Conservation (phyloP, 495 filamentous ascomycete species). For the Neurospora terricola region DNA sequence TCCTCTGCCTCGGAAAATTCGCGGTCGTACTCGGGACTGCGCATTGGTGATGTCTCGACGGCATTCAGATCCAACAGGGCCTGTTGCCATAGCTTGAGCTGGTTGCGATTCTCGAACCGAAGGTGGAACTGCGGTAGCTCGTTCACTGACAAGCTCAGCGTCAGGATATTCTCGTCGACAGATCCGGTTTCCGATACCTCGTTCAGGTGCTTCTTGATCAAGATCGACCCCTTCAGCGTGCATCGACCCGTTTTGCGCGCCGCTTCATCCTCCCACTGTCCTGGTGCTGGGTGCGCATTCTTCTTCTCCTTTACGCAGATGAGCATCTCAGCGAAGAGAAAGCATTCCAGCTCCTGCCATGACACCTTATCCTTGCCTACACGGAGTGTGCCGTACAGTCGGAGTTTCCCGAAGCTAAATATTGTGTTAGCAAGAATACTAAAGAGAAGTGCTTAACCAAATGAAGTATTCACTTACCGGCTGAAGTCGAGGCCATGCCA, state of each 20-base stretch:
- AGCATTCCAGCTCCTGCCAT: slow-evolving; percentile 98
- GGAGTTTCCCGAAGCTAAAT: slow-evolving; percentile 80
- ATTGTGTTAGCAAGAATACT: slow-evolving; percentile 2
- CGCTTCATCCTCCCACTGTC: slow-evolving; percentile 54
- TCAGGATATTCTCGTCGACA: slow-evolving; percentile 73
- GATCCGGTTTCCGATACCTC: slow-evolving; percentile 61
- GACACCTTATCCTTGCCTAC: slow-evolving; percentile 95
- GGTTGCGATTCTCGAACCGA: slow-evolving; percentile 73
- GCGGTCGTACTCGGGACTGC: slow-evolving; percentile 63
- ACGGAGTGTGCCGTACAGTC: slow-evolving; percentile 79
- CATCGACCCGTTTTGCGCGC: slow-evolving; percentile 62
- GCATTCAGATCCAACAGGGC: slow-evolving; percentile 77
- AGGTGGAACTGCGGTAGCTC: slow-evolving; percentile 97
- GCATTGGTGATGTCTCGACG: slow-evolving; percentile 47
- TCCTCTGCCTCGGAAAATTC: slow-evolving; percentile 82
- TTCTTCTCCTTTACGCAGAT: slow-evolving; percentile 99
- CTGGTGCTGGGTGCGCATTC: slow-evolving; percentile 30
- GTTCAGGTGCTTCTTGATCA: slow-evolving; percentile 97
- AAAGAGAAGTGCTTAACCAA: not conserved
- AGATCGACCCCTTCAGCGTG: slow-evolving; percentile 92
- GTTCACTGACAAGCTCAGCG: slow-evolving; percentile 81
- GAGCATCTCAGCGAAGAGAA: slow-evolving; percentile 96
- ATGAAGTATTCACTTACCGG: slow-evolving; percentile 41
- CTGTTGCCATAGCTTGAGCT: slow-evolving; percentile 87
- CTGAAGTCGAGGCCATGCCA: slow-evolving; percentile 98